These are phyloP conservation scores for Huntiella moniliformis DNA, from an alignment of 2,329 filamentous ascomycete genomes.

Conservation along the genomic window DNA sequence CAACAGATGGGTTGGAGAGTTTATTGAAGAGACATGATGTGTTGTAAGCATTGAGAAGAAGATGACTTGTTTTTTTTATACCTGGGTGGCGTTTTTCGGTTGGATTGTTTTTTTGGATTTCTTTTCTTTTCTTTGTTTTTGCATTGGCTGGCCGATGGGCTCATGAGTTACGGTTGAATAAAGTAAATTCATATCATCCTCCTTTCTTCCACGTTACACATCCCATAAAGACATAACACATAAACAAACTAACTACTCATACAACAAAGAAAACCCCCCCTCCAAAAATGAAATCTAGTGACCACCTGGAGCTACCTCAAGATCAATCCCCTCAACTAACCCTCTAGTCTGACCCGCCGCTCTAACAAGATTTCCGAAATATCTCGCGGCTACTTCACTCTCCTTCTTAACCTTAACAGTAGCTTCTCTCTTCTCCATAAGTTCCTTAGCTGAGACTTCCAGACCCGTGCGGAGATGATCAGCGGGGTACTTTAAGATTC, in stretches of 20 bases:
- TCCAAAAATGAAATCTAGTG: background rate
- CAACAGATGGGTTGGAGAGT: constrained; percentile 31
- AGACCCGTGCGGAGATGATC: constrained; percentile 71
- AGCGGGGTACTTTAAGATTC: constrained; percentile 72
- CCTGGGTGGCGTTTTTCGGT: background rate
- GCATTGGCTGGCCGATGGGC: background rate
- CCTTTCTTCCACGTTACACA: background rate
- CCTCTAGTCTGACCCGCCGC: constrained; percentile 35
- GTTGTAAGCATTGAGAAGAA: constrained; percentile 16
- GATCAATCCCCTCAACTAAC: constrained; percentile 32
- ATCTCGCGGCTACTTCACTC: constrained; percentile 73
- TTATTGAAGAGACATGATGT: constrained; percentile 35
- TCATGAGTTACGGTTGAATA: background rate
- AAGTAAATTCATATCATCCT: background rate
- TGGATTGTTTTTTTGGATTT: background rate
- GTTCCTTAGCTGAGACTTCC: constrained; percentile 68
- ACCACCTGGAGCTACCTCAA: constrained; percentile 31
- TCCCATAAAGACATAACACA: background rate
- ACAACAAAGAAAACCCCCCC: background rate
- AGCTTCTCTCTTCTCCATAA: constrained; percentile 60
- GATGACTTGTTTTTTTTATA: background rate
- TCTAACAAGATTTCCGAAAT: constrained; percentile 71
- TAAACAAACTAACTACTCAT: background rate
- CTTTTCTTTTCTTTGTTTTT: background rate
- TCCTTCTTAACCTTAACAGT: constrained; percentile 65